Evolutionary conservation across 306 rosid genomes (phyloP).

Genomic region (Styphnolobium japonicum): DNA sequence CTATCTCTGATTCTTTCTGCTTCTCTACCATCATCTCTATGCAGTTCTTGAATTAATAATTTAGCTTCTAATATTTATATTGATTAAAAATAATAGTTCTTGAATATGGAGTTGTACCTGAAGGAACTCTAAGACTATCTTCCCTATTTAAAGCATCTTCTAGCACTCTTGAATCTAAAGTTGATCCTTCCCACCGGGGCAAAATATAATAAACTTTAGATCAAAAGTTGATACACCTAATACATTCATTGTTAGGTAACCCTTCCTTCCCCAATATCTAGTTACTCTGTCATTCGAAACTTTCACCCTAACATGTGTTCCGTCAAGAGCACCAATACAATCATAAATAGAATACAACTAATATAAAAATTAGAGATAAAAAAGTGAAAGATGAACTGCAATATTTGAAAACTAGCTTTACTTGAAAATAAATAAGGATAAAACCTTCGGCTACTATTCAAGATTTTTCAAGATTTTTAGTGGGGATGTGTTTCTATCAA

Average conservation of each 20-base stretch:
- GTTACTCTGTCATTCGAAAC: neutral
- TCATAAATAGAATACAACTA: neutral
- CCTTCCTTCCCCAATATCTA: neutral
- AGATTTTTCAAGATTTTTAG: neutral
- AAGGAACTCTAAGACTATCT: too few species aligned
- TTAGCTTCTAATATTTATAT: too few species aligned
- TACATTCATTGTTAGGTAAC: neutral
- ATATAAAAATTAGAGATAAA: neutral
- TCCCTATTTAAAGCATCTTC: neutral
- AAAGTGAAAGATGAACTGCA: neutral
- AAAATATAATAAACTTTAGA: too few species aligned
- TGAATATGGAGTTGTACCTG: neutral
- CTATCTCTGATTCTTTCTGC: neutral
- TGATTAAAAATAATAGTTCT: too few species aligned
- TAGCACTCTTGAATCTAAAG: neutral
- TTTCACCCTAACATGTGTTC: neutral
- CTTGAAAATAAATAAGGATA: neutral
- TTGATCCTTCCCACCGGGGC: too few species aligned
- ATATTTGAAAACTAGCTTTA: neutral
- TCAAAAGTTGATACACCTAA: neutral
- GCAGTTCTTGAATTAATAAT: neutral
- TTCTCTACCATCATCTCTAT: neutral
- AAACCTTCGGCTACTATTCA: neutral
- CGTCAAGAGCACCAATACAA: neutral
- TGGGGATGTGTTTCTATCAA: neutral